These are phyloP conservation scores for Tuber calosporum DNA, from an alignment of 495 filamentous ascomycete genomes.

Conservation along the genomic window DNA sequence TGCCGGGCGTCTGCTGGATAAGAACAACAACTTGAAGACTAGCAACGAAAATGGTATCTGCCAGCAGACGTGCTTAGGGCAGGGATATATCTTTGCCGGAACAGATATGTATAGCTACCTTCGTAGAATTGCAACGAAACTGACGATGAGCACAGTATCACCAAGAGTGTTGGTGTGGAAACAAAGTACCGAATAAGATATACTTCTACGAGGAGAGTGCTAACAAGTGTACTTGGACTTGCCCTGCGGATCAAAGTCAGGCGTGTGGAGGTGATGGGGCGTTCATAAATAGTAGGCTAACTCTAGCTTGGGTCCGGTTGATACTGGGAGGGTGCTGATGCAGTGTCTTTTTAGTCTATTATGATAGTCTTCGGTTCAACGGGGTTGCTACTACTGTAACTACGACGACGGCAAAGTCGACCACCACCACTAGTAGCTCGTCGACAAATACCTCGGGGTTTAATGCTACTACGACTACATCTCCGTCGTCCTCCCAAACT, in stretches of 20 bases:
- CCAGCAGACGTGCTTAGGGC: slow-evolving; percentile 40
- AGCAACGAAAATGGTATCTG: slow-evolving; percentile 43
- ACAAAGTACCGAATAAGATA: slow-evolving; percentile 37
- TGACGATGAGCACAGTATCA: slow-evolving; percentile 28
- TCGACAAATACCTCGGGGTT: not conserved
- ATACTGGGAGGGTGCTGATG: not conserved
- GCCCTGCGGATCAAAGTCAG: slow-evolving; percentile 15
- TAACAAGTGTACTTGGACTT: slow-evolving; percentile 24
- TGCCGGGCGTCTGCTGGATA: slow-evolving; percentile 39
- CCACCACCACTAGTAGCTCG: not conserved
- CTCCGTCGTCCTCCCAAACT: not conserved
- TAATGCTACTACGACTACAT: not conserved
- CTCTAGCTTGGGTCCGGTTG: slow-evolving; percentile 13
- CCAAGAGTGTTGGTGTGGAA: slow-evolving; percentile 43
- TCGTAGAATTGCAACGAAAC: not conserved
- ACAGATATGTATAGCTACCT: slow-evolving; percentile 30
- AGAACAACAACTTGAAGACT: slow-evolving; percentile 30
- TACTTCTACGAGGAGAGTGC: slow-evolving; percentile 37
- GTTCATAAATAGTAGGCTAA: slow-evolving; percentile 37
- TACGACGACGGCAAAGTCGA: slow-evolving; percentile 11
- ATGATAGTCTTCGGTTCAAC: slow-evolving; percentile 15
- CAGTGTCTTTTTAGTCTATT: slow-evolving; percentile 5
- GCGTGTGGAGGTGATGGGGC: slow-evolving; percentile 18
- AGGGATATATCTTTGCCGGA: slow-evolving; percentile 42
- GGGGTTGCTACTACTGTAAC: slow-evolving; percentile 11